These are phyloP conservation scores for Thelephora terrestris DNA, from an alignment of 1,284 basidiomycete genomes.

Conservation along the genomic window DNA sequence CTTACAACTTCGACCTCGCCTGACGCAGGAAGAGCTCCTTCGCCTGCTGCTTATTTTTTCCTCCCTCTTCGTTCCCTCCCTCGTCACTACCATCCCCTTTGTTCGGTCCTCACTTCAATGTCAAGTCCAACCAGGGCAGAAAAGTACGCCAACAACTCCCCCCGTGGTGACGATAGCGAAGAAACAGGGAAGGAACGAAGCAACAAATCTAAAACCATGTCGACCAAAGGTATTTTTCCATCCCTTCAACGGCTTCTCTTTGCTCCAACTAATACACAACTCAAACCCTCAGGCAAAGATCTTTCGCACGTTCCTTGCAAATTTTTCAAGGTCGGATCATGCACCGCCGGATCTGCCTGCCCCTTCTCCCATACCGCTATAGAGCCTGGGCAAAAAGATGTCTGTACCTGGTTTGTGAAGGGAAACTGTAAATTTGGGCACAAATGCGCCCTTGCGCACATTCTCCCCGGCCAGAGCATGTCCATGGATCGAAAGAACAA, in stretches of 20 bases:
- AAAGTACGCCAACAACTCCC: conserved; percentile 17
- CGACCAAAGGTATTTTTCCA: conserved; percentile 19
- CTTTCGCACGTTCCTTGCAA: conserved; percentile 97
- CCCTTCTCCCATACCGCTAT: conserved; percentile 77
- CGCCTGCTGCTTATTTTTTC: conserved; percentile 7
- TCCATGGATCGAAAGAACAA: conserved; percentile 98
- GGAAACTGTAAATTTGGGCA: conserved; percentile 98
- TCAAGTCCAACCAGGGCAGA: conserved; percentile 22
- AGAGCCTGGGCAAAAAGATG: conserved; percentile 79
- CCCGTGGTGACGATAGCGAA: conserved; percentile 25
- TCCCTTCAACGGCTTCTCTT: conserved; percentile 1
- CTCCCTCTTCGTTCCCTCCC: conserved; percentile 7
- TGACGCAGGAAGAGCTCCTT: conserved; percentile 2
- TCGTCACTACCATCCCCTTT: conserved; percentile 1
- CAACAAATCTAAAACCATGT: conserved; percentile 22
- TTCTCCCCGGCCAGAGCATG: conserved; percentile 89
- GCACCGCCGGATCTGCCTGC: conserved; percentile 91
- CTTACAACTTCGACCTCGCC: neutral
- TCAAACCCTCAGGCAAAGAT: conserved; percentile 54
- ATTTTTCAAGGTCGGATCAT: conserved; percentile 91
- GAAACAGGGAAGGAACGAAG: conserved; percentile 25
- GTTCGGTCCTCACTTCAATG: conserved; percentile 14
- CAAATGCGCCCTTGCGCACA: conserved; percentile 91
- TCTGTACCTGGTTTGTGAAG: conserved; percentile 91
- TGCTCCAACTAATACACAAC: neutral